Evolutionary conservation across 2,329 filamentous ascomycete genomes (phyloP), one percentile per base, ranked within the genome.

Genomic region (Balansia obtecta): DNA sequence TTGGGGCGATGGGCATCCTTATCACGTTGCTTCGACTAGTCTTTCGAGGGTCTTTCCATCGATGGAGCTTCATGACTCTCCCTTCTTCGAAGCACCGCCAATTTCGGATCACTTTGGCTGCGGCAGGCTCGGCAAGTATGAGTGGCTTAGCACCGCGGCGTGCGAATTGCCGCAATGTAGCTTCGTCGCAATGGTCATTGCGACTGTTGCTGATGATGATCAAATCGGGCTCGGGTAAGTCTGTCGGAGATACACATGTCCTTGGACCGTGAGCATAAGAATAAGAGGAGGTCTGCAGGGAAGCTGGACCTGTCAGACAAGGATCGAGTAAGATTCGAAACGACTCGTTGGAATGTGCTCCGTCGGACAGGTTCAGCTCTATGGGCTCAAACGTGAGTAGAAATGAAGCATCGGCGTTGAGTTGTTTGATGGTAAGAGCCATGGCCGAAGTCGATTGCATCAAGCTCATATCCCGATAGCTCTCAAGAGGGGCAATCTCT

Each of bases 311-410:
- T 11, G 71, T 70, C 33, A 87, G 71, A 80, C 83, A 88, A 3
- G 86, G 85, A 61, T 90, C 85, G 47, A 88, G 65, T 40, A 89
- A 72, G 49, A 89, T 75, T 15, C 76, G 80, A 63, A 84, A 88
- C 4, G 76, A 72, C 47, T 70, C 70, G 10, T 50, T 27, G n/a
- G 45, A 46, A 12, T 47, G 45, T 15, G 46, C 53, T 16, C 46
- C 49, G 9, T 8, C 16, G 5, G 44, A 10, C 15, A 38, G 46
- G n/a, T 57, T 52, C 15, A 48, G 48, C n/a, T 69, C 65, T 30
- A 75, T 66, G 33, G 79, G 77, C 50, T 75, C 70, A 59, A 86
- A 83, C 30, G 76, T 77, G 43, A 86, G 70, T 37, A 85, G 71
- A 61, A 86, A 85, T 3, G 79, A 80, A 37, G 79, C 74, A 61